Evolutionary conservation across 1,139 yeast genomes (phyloP), one percentile per base, ranked within the genome.

Genomic region (Kazachstania sp.): DNA sequence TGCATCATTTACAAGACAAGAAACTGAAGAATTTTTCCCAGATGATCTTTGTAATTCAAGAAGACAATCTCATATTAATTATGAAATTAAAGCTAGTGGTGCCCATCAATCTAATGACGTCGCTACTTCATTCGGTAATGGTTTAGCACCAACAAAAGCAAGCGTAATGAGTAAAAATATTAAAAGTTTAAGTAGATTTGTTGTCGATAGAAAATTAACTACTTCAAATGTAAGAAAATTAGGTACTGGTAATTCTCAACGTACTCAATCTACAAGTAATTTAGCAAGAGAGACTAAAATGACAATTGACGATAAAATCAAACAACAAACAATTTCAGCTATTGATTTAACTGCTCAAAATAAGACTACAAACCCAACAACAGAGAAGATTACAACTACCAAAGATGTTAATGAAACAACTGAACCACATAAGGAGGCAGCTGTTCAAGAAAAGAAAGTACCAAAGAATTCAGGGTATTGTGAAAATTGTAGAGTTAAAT

Each of bases 401-500:
- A 7, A 12, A 4, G 15, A 18, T n/a, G 12, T 13, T 4, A 15
- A 9, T 38, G 36, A 8, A 3, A 20, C 16, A 13, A 3, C 20
- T 1, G 40, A 36, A 19, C n/a, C 30, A 12, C 9, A 43, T 3
- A 38, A 35, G n/a, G 19, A 7, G 5, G 8, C 39, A 19, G 37
- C 12, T 9, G 26, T 39, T 15, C 37, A 39, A 23, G 15, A 16
- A 3, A 42, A 39, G 34, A 37, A 44, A 43, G 11, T n/a, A 15
- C 49, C 47, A 12, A 57, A 49, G 45, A 55, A 51, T 51, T 60
- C 77, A 44, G 95, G 95, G 0, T 87, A 86, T 66, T 92, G 98
- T 68, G 99, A 92, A 63, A 94, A 92, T 65, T 92, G 99, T 66
- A 75, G 94, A 32, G 86, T 84, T 54, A 83, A 84, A 61, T 92